Base-by-base conservation (phyloP, 352 stramenopile species). In the Globisporangium spiculum region DNA sequence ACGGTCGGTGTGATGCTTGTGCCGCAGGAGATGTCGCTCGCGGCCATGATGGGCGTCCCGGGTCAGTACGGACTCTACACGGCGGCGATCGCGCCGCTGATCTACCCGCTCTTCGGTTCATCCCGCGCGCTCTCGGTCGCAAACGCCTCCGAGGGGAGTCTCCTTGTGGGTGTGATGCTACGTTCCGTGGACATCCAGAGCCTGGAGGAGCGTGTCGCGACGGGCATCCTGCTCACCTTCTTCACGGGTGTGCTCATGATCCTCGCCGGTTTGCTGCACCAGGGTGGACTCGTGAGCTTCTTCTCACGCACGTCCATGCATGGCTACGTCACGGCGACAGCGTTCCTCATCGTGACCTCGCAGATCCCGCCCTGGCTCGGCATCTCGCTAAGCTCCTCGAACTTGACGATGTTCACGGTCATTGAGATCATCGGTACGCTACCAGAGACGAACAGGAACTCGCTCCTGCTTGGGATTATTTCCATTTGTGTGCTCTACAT, bases 1-100 rank as follows among this genome's bases (percentile, higher is more conserved):
- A 92, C 86, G 2, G 86, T 93, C 38, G 89, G 88, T 18, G 81
- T 98, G 27, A 98, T 98, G 91, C 76, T 97, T 34, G 84, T 98
- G 63, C 94, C 93, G 22, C 92, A 98, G 65, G 88, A 92, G 27
- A 97, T 98, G 79, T 92, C 80, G 44, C 94, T 98, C 60, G 91
- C 90, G 18, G 89, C 94, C 62, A 78, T 98, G 12, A 97, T 97
- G 85, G 80, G 78, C 30, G 85, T 93, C 16, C 83, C 83, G 4
- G 74, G 78, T 4, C 81, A 90, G 38, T 90, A 90, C 70, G 83
- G 85, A 9, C 74, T 93, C 26, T 93, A 93, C 67, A 88, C 83
- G 8, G 83, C 85, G 3, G 85, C 85, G 8, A 74, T 88, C 24
- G 84, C 87, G 8, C 87, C 87, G 2, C 71, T 93, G n/a, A 70